These are phyloP conservation scores for Ogataea neopini DNA, from an alignment of 805 yeast genomes.

Conservation along the genomic window DNA sequence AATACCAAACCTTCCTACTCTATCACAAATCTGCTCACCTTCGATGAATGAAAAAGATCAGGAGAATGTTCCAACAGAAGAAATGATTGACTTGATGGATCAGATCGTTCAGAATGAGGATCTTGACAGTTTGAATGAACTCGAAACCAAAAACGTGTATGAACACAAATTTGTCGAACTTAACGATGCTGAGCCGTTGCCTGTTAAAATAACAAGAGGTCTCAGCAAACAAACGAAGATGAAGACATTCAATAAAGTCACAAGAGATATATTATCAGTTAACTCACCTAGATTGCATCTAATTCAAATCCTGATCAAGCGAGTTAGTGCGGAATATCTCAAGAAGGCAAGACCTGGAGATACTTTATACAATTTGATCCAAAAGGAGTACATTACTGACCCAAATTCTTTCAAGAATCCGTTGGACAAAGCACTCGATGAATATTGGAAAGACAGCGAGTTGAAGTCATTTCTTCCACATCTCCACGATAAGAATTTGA, in stretches of 20 bases:
- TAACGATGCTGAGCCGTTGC: constrained; percentile 22
- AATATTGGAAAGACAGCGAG: constrained; percentile 1
- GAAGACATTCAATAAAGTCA: constrained; percentile 12
- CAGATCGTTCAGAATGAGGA: constrained; percentile 46
- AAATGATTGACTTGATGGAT: constrained; percentile 45
- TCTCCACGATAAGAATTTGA: constrained; percentile 9
- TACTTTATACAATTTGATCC: constrained; percentile 13
- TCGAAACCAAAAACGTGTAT: constrained; percentile 21
- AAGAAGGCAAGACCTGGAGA: constrained; percentile 11
- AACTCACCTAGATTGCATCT: constrained; percentile 27
- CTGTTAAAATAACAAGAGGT: constrained; percentile 18
- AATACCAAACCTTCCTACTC: constrained; percentile 48
- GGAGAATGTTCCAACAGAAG: constrained; percentile 37
- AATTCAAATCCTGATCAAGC: constrained; percentile 11
- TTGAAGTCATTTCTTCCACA: constrained; percentile 11
- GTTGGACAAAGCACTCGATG: constrained; percentile 6
- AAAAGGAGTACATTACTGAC: background rate
- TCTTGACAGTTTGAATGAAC: constrained; percentile 28
- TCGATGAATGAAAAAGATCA: constrained; percentile 17
- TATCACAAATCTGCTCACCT: constrained; percentile 21
- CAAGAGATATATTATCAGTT: constrained; percentile 20
- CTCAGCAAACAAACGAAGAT: constrained; percentile 10
- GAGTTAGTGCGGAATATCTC: constrained; percentile 9
- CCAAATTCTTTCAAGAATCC: background rate
- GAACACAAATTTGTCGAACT: constrained; percentile 25